Percentiles rank a stretch among this genome's conserved stretches.
Evolutionary conservation across 495 filamentous ascomycete genomes (phyloP).

Genomic region (Penicillium canescens): DNA sequence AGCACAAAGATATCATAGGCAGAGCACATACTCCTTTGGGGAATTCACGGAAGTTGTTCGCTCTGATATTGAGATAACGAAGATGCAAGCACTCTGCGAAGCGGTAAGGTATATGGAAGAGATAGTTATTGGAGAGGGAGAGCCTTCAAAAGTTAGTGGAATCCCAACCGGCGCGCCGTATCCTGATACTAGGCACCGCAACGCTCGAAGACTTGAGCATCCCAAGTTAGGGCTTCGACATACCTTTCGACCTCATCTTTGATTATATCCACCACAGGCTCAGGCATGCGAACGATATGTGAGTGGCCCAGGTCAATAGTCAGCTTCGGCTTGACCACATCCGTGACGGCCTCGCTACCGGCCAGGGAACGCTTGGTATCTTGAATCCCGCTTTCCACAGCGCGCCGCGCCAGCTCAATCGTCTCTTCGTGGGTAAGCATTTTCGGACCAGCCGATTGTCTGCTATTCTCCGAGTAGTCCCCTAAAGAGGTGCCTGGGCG

Average conservation of each 20-base stretch:
- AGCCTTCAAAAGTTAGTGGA: slow-evolving; percentile 53
- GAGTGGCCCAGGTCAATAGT: slow-evolving; percentile 89
- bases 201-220: background rate
- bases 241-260: slow-evolving; percentile 92
- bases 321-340: slow-evolving; percentile 71
- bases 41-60: slow-evolving; percentile 85
- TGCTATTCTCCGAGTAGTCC: slow-evolving; percentile 23
- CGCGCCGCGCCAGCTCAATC: slow-evolving; percentile 59
- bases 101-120: slow-evolving; percentile 73
- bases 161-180: background rate
- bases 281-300: slow-evolving; percentile 76
- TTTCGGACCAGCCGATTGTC: slow-evolving; percentile 25
- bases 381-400: slow-evolving; percentile 65
- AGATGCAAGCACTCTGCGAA: slow-evolving; percentile 86
- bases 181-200: background rate
- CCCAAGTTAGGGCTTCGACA: slow-evolving; percentile 16
- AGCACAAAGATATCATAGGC: background rate
- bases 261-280: slow-evolving; percentile 88
- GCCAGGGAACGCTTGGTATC: slow-evolving; percentile 69
- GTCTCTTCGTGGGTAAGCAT: slow-evolving; percentile 45
- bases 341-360: slow-evolving; percentile 66
- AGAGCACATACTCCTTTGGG: slow-evolving; percentile 69
- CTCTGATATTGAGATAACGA: slow-evolving; percentile 91
- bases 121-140: slow-evolving; percentile 84
- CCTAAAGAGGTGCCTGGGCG: slow-evolving; percentile 32